Base-by-base conservation (phyloP, 2,329 filamentous ascomycete genomes). In the Venturia nashicola region DNA sequence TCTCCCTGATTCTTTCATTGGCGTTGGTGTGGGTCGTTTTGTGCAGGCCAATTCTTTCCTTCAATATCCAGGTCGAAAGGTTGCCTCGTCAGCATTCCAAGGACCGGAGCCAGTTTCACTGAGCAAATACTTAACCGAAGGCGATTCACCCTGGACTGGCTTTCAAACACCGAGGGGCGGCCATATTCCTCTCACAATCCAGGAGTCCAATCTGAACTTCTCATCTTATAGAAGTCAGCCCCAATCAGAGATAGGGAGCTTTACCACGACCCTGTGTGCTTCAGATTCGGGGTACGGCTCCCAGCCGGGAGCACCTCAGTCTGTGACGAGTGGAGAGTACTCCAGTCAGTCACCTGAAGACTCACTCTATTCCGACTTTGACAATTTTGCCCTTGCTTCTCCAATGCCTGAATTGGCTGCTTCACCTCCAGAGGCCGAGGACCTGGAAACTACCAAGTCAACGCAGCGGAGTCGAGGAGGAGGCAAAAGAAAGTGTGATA, bases 231-330 rank as follows among this genome's bases (percentile, higher is more conserved):
- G 59, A 27, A 60, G 14, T 27, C n/a, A 23, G 6, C 59, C 16
- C n/a, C 36, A 43, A 27, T 60, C 59, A 5, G 59, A 60, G 12
- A 34, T 60, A 42, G 59, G 43, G 9, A 60, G 59, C 59, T 20
- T 23, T 27, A n/a, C 27, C n/a, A 60, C 59, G 14, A 39, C 39
- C n/a, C 20, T 20, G n/a, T 60, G 39, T 54, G 61, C 65, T 51
- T 70, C 70, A 36, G 73, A 75, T 61, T 74, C 73, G 54, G 74
- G 72, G 5, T 76, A 74, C 54, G 63, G 68, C 8, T 72, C 72
- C 23, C 67, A 69, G 12, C 67, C 66, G 23, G 44, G 59, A 11
- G 59, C 69, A 8, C 51, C 66, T 5, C 72, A 68, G 6, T 75
- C 74, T 20, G 66, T 73, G 23, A 65, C 71, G 3, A 72, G 72